Evolutionary conservation across 306 rosid genomes (phyloP).

Genomic region (Senna siamea): DNA sequence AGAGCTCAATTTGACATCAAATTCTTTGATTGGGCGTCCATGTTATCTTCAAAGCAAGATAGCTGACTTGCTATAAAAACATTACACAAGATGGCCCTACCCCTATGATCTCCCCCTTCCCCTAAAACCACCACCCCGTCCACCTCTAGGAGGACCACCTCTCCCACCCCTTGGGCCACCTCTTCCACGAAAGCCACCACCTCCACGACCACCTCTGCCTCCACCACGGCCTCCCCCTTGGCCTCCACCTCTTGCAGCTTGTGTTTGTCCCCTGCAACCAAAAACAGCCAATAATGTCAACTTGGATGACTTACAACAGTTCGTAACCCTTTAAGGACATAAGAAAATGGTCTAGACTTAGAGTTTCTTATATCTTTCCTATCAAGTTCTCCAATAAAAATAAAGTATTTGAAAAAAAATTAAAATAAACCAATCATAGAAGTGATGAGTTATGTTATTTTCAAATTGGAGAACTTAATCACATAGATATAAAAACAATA

Average conservation of each 20-base stretch:
- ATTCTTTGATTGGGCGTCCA: slow-evolving; percentile 17
- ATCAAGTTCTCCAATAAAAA: too few relatives aligned
- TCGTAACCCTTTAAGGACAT: neutral
- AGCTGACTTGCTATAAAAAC: slow-evolving; percentile 31
- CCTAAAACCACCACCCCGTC: slow-evolving; percentile 83
- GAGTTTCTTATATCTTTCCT: too few relatives aligned
- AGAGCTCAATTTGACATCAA: slow-evolving; percentile 32
- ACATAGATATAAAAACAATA: too few relatives aligned
- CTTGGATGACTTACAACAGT: neutral
- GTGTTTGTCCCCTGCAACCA: slow-evolving; percentile 72
- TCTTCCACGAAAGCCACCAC: slow-evolving; percentile 80
- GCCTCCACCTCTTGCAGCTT: slow-evolving; percentile 60
- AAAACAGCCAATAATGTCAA: slow-evolving; percentile 34
- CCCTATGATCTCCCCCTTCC: slow-evolving; percentile 83
- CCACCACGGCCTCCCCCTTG: slow-evolving; percentile 71
- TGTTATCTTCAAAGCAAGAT: slow-evolving; percentile 40
- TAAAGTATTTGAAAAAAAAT: too few relatives aligned
- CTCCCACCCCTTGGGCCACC: slow-evolving; percentile 86
- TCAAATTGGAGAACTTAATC: too few relatives aligned
- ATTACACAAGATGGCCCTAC: slow-evolving; percentile 44
- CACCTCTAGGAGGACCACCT: slow-evolving; percentile 78
- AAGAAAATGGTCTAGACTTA: neutral
- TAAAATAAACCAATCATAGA: too few relatives aligned
- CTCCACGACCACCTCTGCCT: slow-evolving; percentile 57
- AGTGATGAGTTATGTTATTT: too few relatives aligned